These are phyloP conservation scores for Boehmeria nivea DNA, from an alignment of 306 rosid species.

Conservation along the genomic window DNA sequence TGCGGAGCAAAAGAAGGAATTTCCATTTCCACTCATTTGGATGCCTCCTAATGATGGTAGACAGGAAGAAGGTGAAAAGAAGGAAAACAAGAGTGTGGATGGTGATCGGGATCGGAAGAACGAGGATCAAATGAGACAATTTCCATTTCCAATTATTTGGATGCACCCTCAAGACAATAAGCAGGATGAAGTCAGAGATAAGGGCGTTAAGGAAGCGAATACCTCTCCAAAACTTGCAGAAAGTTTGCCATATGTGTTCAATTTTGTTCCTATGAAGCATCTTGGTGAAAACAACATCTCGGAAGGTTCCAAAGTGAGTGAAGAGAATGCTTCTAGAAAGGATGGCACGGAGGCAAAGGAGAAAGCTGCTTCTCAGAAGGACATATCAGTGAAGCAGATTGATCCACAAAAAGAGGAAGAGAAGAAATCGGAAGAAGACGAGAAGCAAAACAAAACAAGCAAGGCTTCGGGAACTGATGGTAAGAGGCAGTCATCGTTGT, in stretches of 20 bases:
- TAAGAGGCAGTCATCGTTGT: slow-evolving; percentile 29
- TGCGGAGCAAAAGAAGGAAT: slow-evolving; percentile 22
- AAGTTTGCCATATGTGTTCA: slow-evolving; percentile 21
- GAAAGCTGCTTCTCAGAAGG: slow-evolving; percentile 12
- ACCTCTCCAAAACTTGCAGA: slow-evolving; percentile 10
- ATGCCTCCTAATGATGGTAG: slow-evolving; percentile 39
- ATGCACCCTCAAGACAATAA: slow-evolving; percentile 50
- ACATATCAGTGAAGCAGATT: slow-evolving; percentile 39
- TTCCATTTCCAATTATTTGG: slow-evolving; percentile 62
- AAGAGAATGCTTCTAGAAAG: not conserved
- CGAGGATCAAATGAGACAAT: slow-evolving; percentile 18
- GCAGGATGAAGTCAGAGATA: slow-evolving; percentile 26
- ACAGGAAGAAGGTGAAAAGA: slow-evolving; percentile 33
- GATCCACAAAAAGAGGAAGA: slow-evolving; percentile 20
- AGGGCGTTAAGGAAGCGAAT: slow-evolving; percentile 9
- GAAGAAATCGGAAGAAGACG: slow-evolving; percentile 15
- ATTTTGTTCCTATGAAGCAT: slow-evolving; percentile 23
- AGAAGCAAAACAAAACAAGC: slow-evolving; percentile 12
- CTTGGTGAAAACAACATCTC: slow-evolving; percentile 1
- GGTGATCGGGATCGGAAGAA: slow-evolving; percentile 4
- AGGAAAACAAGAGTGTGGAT: slow-evolving; percentile 18
- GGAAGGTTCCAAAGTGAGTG: not conserved
- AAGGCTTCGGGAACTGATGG: slow-evolving; percentile 13
- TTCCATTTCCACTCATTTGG: slow-evolving; percentile 60
- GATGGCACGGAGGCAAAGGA: slow-evolving; percentile 6